A percentile compares a stretch with the other conserved stretches of the same genome.
phyloP scores from a whole-genome alignment of 331 rosid species.

The Telfairia occidentalis region DNA sequence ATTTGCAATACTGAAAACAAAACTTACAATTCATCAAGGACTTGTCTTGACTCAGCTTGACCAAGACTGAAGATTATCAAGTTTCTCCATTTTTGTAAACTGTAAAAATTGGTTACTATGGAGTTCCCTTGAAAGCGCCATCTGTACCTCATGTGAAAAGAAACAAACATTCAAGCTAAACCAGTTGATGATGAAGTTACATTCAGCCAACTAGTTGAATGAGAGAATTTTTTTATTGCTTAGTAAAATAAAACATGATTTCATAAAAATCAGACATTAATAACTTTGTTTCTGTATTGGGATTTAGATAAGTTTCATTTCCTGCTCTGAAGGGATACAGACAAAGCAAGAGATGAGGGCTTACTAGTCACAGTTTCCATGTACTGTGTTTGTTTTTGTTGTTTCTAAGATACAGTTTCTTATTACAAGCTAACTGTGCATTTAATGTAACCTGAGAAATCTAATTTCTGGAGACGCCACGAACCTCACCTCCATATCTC shows the following conservation, averaged over 20 bases:
- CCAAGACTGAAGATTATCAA: too few species aligned
- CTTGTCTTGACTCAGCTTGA: too few species aligned
- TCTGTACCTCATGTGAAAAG: too few species aligned
- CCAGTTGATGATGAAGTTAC: neutral
- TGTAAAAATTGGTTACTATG: too few species aligned
- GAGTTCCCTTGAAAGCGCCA: too few species aligned
- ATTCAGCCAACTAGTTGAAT: neutral
- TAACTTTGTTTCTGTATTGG: conserved; percentile 1
- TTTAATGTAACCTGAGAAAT: conserved; percentile 7
- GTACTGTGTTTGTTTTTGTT: neutral
- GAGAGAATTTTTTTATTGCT: neutral
- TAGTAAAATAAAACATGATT: neutral
- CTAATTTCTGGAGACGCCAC: neutral
- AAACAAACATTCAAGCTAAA: neutral
- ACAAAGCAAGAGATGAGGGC: neutral
- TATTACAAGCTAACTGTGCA: conserved; percentile 14
- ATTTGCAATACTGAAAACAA: too few species aligned
- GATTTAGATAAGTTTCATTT: neutral
- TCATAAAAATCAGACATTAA: neutral
- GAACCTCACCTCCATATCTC: neutral
- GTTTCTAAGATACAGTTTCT: conserved; percentile 2
- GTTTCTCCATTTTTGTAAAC: too few species aligned
- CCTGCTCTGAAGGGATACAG: neutral
- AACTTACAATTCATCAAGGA: too few species aligned
- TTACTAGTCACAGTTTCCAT: neutral